Evolutionary conservation across 1,284 basidiomycete species (phyloP).

Genomic region (Tilletiopsis washingtonensis): DNA sequence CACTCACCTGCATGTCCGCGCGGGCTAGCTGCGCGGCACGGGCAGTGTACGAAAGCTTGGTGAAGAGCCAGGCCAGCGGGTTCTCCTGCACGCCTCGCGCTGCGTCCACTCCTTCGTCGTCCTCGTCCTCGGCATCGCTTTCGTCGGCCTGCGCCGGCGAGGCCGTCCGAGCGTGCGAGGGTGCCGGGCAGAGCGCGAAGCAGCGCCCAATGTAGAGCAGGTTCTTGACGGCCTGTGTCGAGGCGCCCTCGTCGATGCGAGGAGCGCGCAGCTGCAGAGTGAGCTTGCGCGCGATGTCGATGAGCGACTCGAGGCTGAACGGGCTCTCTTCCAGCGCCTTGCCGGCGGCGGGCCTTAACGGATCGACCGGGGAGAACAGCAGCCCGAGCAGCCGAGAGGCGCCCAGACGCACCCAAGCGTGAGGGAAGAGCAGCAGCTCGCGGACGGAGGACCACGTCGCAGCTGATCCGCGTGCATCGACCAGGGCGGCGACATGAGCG

Average conservation of each 20-base stretch:
- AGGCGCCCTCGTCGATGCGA: conserved; percentile 66
- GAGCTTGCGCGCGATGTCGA: conserved; percentile 66
- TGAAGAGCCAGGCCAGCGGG: conserved; percentile 84
- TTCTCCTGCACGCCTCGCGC: conserved; percentile 45
- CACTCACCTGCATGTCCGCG: conserved; percentile 1
- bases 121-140: conserved; percentile 10
- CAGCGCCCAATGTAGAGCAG: conserved; percentile 77
- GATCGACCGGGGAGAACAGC: too few relatives aligned
- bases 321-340: not conserved
- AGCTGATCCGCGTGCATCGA: not conserved
- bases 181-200: conserved; percentile 22
- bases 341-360: conserved; percentile 15
- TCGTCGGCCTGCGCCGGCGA: not conserved
- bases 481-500: not conserved
- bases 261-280: conserved; percentile 66
- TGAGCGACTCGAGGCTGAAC: conserved; percentile 56
- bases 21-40: conserved; percentile 47
- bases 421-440: conserved; percentile 72
- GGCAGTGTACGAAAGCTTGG: conserved; percentile 80
- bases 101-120: conserved; percentile 21
- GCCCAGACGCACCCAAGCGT: conserved; percentile 85
- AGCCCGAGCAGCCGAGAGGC: conserved; percentile 69
- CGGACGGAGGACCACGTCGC: conserved; percentile 51
- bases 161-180: not conserved
- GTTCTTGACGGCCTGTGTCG: conserved; percentile 86